These are phyloP conservation scores for Leptoxyphium fumago DNA, from an alignment of 2,329 filamentous ascomycete genomes.

Conservation along the genomic window DNA sequence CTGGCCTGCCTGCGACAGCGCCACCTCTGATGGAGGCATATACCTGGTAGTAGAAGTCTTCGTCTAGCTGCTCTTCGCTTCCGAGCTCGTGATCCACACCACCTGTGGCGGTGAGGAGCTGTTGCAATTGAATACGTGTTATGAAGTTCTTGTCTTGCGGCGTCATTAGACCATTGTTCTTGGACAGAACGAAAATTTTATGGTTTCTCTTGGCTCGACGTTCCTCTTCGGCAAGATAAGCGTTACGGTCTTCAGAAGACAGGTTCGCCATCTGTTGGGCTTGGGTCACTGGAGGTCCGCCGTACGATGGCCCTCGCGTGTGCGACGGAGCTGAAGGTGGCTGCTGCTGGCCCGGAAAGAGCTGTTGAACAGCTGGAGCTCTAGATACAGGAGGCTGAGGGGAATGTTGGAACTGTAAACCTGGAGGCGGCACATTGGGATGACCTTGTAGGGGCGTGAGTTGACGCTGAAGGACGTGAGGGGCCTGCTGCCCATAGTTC, in stretches of 20 bases:
- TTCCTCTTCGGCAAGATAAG: slow-evolving; percentile 78
- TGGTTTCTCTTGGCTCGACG: slow-evolving; percentile 94
- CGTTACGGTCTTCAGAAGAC: slow-evolving; percentile 68
- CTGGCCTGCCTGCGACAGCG: slow-evolving; percentile 56
- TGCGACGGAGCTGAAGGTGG: slow-evolving; percentile 6
- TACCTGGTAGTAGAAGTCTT: slow-evolving; percentile 98
- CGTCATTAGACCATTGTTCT: slow-evolving; percentile 95
- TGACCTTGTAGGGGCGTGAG: slow-evolving; percentile 11
- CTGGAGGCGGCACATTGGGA: slow-evolving; percentile 9
- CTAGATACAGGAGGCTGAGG: slow-evolving; percentile 9
- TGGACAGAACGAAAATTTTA: slow-evolving; percentile 87
- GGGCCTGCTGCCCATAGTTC: slow-evolving; percentile 25
- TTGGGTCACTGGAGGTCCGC: slow-evolving; percentile 43
- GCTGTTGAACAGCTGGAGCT: slow-evolving; percentile 18
- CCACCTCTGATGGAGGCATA: slow-evolving; percentile 87
- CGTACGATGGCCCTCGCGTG: slow-evolving; percentile 34
- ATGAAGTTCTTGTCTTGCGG: slow-evolving; percentile 99
- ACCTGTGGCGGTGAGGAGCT: slow-evolving; percentile 82
- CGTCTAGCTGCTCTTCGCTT: slow-evolving; percentile 64
- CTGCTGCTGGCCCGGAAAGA: slow-evolving; percentile 12
- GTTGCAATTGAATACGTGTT: slow-evolving; percentile 91
- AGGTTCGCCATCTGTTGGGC: slow-evolving; percentile 62
- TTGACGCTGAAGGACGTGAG: slow-evolving; percentile 26
- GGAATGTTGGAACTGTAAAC: slow-evolving; percentile 12
- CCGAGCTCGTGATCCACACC: slow-evolving; percentile 61